A percentile compares a stretch with the other conserved stretches of the same genome.
Evolutionary conservation across 352 stramenopile genomes (phyloP).

Genomic region (Phytophthora pini): DNA sequence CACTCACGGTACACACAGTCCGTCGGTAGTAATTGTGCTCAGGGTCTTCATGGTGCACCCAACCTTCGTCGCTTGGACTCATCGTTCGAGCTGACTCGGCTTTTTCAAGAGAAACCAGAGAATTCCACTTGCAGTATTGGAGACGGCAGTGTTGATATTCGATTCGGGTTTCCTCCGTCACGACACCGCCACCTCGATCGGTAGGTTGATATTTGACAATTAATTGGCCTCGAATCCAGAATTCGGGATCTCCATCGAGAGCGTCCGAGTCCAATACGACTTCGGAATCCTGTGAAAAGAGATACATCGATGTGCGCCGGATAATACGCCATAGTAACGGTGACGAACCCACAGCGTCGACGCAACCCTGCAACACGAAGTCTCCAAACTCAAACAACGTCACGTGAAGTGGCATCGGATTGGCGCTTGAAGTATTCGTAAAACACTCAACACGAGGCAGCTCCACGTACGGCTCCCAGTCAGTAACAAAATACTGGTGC

Average conservation of each 20-base stretch:
- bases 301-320: constrained; percentile 18
- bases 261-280: not conserved
- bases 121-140: constrained; percentile 35
- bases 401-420: constrained; percentile 25
- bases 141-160: constrained; percentile 33
- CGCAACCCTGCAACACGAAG: constrained; percentile 46
- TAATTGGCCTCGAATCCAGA: constrained; percentile 39
- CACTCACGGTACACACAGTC: constrained; percentile 32
- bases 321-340: constrained; percentile 56
- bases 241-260: constrained; percentile 20
- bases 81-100: constrained; percentile 1
- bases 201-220: constrained; percentile 32
- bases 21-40: constrained; percentile 30
- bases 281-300: constrained; percentile 20
- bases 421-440: constrained; percentile 23
- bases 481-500: constrained; percentile 43
- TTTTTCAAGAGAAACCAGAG: constrained; percentile 20
- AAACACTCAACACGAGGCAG: constrained; percentile 31
- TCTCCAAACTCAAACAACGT: constrained; percentile 36
- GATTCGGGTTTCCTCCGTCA: constrained; percentile 33
- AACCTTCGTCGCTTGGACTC: constrained; percentile 23
- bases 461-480: constrained; percentile 36
- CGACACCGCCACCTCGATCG: constrained; percentile 6
- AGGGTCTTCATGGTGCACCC: constrained; percentile 28
- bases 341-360: constrained; percentile 24